A percentile compares a stretch with the other conserved stretches of the same genome.
phyloP scores from a whole-genome alignment of 2,329 filamentous ascomycete species.

The Torrubiella hemipterigena region DNA sequence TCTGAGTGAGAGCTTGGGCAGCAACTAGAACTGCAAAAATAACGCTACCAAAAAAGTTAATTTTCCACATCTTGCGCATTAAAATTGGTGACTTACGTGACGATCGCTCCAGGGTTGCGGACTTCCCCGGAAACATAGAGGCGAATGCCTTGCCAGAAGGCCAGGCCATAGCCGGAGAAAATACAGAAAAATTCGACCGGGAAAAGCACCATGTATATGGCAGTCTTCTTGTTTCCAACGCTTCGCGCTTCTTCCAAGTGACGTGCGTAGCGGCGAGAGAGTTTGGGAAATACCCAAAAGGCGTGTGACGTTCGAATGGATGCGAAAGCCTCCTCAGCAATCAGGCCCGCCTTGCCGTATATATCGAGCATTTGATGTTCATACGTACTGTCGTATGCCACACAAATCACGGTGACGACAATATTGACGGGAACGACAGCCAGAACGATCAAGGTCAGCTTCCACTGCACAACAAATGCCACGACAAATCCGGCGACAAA shows the following conservation, averaged over 20 bases:
- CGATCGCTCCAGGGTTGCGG: constrained; percentile 27
- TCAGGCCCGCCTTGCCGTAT: constrained; percentile 26
- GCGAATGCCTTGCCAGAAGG: constrained; percentile 38
- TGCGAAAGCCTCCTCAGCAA: constrained; percentile 37
- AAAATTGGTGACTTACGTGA: constrained; percentile 24
- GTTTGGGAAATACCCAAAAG: constrained; percentile 33
- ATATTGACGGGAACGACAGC: constrained; percentile 31
- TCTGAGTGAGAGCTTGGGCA: constrained; percentile 29
- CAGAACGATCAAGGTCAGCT: constrained; percentile 28
- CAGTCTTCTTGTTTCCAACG: constrained; percentile 29
- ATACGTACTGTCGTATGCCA: constrained; percentile 26
- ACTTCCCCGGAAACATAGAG: constrained; percentile 34
- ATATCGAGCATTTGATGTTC: constrained; percentile 31
- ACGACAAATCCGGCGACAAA: constrained; percentile 27
- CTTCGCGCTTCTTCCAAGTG: constrained; percentile 26
- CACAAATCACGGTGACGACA: constrained; percentile 23
- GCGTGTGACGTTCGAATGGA: constrained; percentile 37
- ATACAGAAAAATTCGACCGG: constrained; percentile 34
- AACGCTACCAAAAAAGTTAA: constrained; percentile 19
- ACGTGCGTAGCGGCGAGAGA: constrained; percentile 26
- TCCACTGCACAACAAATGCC: constrained; percentile 27
- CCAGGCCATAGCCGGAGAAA: constrained; percentile 32
- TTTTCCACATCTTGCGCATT: neutral
- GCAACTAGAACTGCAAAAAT: constrained; percentile 35
- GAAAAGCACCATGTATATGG: constrained; percentile 29